Percentiles rank a stretch among this genome's conserved stretches.
Evolutionary conservation across 1,139 yeast genomes (phyloP).

Genomic region (Candida albicans): DNA sequence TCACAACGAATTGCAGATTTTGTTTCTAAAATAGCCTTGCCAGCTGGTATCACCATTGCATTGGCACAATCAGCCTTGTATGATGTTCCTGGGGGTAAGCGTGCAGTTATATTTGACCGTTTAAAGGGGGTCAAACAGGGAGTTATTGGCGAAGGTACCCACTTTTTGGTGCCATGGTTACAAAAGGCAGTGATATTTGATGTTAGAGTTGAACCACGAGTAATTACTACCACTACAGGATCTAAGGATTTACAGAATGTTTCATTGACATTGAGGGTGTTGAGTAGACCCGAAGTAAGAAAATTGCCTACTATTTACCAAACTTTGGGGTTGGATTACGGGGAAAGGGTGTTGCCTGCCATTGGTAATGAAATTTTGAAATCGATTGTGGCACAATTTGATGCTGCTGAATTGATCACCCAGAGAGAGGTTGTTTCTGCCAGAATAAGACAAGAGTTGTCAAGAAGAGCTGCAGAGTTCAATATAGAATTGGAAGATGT

Average conservation of each 20-base stretch:
- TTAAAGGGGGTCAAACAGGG: constrained; percentile 80
- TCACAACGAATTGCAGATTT: constrained; percentile 41
- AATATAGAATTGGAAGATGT: constrained; percentile 93
- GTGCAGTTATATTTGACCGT: constrained; percentile 96
- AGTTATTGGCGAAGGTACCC: constrained; percentile 96
- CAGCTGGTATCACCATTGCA: constrained; percentile 66
- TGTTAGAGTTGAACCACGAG: constrained; percentile 88
- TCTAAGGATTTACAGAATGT: constrained; percentile 97
- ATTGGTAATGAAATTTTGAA: constrained; percentile 95
- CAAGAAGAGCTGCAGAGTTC: constrained; percentile 84
- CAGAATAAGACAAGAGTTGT: constrained; percentile 83
- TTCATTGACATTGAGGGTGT: constrained; percentile 85
- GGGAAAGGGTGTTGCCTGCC: constrained; percentile 95
- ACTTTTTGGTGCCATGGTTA: constrained; percentile 93
- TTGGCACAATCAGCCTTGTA: constrained; percentile 75
- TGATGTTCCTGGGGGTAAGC: constrained; percentile 93
- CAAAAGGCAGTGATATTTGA: constrained; percentile 89
- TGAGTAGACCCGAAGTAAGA: constrained; percentile 89
- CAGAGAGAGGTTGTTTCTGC: constrained; percentile 95
- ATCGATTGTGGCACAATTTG: constrained; percentile 95
- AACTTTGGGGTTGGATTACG: constrained; percentile 89
- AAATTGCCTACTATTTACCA: constrained; percentile 86
- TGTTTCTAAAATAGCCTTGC: constrained; percentile 57
- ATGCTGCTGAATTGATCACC: constrained; percentile 95
- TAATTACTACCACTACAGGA: constrained; percentile 93